Base-by-base conservation (phyloP, 2,329 filamentous ascomycete species). In the Stagonosporopsis rhizophila region DNA sequence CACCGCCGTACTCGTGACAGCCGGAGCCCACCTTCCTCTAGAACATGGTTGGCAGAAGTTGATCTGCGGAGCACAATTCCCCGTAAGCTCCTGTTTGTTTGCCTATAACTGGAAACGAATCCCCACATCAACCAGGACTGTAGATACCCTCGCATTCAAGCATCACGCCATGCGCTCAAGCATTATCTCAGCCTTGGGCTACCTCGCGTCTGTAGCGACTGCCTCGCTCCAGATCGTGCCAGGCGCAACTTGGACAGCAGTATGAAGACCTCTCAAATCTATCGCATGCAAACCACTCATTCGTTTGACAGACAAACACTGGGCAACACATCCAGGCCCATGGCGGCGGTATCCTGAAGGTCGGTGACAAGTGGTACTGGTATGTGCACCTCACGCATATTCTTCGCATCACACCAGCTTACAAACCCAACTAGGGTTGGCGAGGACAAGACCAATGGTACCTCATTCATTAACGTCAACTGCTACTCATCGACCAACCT, bases 401-500 rank as follows among this genome's bases (percentile, higher is more conserved):
- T 23, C 19, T 27, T 7, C 28, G 5, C 6, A 28, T 2, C 25
- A n/a, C 39, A 35, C 15, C 23, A n/a, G 15, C 52, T 51, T 3
- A 54, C 15, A 9, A 11, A 23, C 11, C 15, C 30, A 23, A 6
- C 8, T 27, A 82, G 87, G 75, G 83, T 89, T 30, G 88, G 88
- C 15, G 88, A 90, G 70, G 87, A 90, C 75, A 89, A 90, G 41
- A 83, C 84, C 1, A 75, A 83, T n/a, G 86, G 87, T 22, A 81
- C 78, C 1, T 74, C 78, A 0, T 90, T 89, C 71, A 82, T 85
- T 56, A 86, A 86, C 47, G 78, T 90, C 62, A 89, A 89, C 70
- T 90, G 87, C 74, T 90, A 89, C 71, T 85, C 83, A 0, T 87
- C 84, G 14, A 79, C 78, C 12, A 79, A 90, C 70, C 79, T 90